Base-by-base conservation (phyloP, 2,329 filamentous ascomycete genomes). In the Epichloe elymi region DNA sequence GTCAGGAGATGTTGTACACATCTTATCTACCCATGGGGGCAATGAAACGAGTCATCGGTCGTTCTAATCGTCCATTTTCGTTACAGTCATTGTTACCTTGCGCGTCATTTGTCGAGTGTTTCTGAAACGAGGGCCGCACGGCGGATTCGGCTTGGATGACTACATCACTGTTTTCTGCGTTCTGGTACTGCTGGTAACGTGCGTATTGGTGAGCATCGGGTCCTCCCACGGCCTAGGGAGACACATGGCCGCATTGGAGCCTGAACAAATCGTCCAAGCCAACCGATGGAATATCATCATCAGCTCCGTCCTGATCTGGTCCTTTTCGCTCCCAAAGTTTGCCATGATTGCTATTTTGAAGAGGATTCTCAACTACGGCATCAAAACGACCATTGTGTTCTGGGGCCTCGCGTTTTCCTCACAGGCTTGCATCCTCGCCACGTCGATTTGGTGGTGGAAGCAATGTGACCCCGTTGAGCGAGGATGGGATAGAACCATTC, bases 341-440 rank as follows among this genome's bases (percentile, higher is more conserved):
- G 59, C 59, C 46, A 57, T 61, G 26, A 55, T 61, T 35, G 59
- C 59, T 10, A 60, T 57, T 36, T 54, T 61, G 26, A 61, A 61
- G 33, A 55, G 59, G 5, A 61, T 61, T 19, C 57, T 61, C 46
- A 55, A 58, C 42, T 61, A 61, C 51, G 59, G 59, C 14, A 20
- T 46, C 19, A 58, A 59, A 26, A 61, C 59, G 6, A 55, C 55
- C 0, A 53, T 60, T 17, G 39, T 59, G 3, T 61, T 61, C 42
- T 60, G 58, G 58, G 44, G 46, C 7, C 53, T 61, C 5, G 59
- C 58, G 2, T 15, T 61, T 1, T 55, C 53, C 6, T 60, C 57
- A 1, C 59, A 61, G 26, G 56, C 55, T 11, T 58, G 55, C 11
- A 58, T 61, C 4, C 45, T 61, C 19, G 59, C 56, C 14, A 60